Base-by-base conservation (phyloP, 208 protist species). In the Trypanosoma scelopori region DNA sequence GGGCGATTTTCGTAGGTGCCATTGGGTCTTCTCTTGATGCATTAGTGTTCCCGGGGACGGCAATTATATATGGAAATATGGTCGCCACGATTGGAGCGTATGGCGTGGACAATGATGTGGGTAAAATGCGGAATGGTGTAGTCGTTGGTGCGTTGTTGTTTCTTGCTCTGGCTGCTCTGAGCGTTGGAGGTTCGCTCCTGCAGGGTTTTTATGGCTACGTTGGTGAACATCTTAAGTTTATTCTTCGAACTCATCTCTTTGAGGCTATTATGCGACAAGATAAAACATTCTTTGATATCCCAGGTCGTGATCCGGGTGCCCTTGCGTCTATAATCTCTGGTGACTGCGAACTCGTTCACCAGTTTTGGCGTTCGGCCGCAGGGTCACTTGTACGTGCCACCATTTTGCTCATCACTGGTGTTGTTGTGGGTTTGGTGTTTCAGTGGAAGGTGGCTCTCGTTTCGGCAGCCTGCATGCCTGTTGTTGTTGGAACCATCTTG, bases 281-380 rank as follows among this genome's bases (percentile, higher is more conserved):
- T 55, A 43, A 68, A 56, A 69, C 59, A 16, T 82, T 79, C 52
- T 82, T 79, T 51, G 76, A 82, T 63, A 73, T 70, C 30, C 74
- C 74, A 42, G 41, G 45, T 30, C 66, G 49, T 60, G 69, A 75
- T 57, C 61, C 74, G 18, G 67, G 61, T 20, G 9, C 61, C 7
- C 52, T 79, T 0, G 39, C 56, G 27, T 53, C 60, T 48, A 49
- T 79, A 13, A 35, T 79, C 4, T 77, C 74, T 13, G 66, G 74
- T 41, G 74, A 75, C 53, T 76, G 74, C 43, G 68, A 79, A 39
- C 35, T 65, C 15, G 51, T 79, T 25, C 74, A 79, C 37, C 67
- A 71, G 25, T 42, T 79, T 43, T 79, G 63, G 56, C 68, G 74
- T 37, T 61, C 68, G 23, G 32, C 74, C 11, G 9, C 75, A 32